These are phyloP conservation scores for Oxyria digyna DNA, from an alignment of 148 eudicot genomes.

Conservation along the genomic window DNA sequence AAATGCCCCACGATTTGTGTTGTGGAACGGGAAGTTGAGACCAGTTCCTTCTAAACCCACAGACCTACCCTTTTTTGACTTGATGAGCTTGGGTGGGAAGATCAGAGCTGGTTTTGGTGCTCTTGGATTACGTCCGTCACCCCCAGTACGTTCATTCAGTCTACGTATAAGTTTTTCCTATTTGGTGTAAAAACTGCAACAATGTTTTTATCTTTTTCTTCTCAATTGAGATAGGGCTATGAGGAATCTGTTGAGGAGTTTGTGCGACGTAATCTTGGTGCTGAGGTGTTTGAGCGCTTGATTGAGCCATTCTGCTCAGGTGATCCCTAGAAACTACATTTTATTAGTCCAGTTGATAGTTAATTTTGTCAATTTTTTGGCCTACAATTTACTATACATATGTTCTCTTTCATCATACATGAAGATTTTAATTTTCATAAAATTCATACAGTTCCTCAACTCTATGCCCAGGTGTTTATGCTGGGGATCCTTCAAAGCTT, in stretches of 20 bases:
- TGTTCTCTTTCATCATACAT: not conserved
- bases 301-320: conserved; percentile 96
- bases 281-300: conserved; percentile 80
- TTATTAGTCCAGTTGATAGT: not conserved
- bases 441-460: not conserved
- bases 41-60: conserved; percentile 67
- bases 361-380: not conserved
- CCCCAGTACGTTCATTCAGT: conserved; percentile 46
- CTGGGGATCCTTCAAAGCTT: conserved; percentile 80
- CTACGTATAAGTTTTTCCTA: not conserved
- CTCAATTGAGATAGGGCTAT: conserved; percentile 33
- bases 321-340: too few species aligned
- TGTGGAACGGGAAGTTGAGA: conserved; percentile 63
- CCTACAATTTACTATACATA: not conserved
- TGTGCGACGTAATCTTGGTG: conserved; percentile 86
- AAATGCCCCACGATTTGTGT: conserved; percentile 71
- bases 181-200: not conserved
- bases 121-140: conserved; percentile 61
- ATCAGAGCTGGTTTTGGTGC: conserved; percentile 82
- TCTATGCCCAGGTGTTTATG: conserved; percentile 57
- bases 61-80: conserved; percentile 64
- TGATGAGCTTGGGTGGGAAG: conserved; percentile 71
- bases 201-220: not conserved
- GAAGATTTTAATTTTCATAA: not conserved
- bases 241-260: conserved; percentile 88